These are phyloP conservation scores for Herpotrichia juniperi DNA, from an alignment of 2,329 filamentous ascomycete species.

Conservation along the genomic window DNA sequence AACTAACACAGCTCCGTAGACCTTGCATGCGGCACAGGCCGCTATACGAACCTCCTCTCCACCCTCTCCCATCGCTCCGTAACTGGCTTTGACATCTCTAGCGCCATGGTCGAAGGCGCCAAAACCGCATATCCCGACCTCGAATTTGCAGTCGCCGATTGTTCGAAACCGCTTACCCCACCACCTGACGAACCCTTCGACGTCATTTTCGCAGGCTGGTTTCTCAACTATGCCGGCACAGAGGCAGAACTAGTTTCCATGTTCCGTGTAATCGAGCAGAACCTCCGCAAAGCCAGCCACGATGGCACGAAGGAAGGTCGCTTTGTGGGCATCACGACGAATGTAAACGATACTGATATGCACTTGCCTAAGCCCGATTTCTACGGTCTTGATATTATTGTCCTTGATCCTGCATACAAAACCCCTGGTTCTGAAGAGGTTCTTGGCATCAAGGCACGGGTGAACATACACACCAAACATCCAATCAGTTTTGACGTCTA, in stretches of 20 bases:
- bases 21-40: slow-evolving; percentile 37
- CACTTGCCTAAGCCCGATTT: slow-evolving; percentile 22
- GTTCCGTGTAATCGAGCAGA: slow-evolving; percentile 27
- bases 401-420: slow-evolving; percentile 25
- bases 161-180: slow-evolving; percentile 18
- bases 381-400: slow-evolving; percentile 29
- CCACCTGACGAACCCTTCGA: slow-evolving; percentile 17
- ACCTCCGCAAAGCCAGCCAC: slow-evolving; percentile 12
- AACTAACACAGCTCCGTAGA: slow-evolving; percentile 19
- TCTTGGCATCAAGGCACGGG: slow-evolving; percentile 29
- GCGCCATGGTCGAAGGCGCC: slow-evolving; percentile 30
- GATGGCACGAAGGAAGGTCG: slow-evolving; percentile 11
- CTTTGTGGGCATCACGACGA: slow-evolving; percentile 33
- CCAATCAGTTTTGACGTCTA: slow-evolving; percentile 32
- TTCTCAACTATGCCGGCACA: slow-evolving; percentile 37
- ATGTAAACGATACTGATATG: slow-evolving; percentile 25
- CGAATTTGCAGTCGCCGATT: slow-evolving; percentile 30
- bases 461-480: slow-evolving; percentile 20
- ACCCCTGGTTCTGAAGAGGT: slow-evolving; percentile 18
- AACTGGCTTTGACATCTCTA: slow-evolving; percentile 35
- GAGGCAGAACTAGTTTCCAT: slow-evolving; percentile 25
- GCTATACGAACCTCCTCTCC: slow-evolving; percentile 29
- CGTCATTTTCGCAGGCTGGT: slow-evolving; percentile 38
- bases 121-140: slow-evolving; percentile 23
- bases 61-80: slow-evolving; percentile 27